Conservation (phyloP, 2,329 filamentous ascomycete genomes). For the Colletotrichum cuscutae region DNA sequence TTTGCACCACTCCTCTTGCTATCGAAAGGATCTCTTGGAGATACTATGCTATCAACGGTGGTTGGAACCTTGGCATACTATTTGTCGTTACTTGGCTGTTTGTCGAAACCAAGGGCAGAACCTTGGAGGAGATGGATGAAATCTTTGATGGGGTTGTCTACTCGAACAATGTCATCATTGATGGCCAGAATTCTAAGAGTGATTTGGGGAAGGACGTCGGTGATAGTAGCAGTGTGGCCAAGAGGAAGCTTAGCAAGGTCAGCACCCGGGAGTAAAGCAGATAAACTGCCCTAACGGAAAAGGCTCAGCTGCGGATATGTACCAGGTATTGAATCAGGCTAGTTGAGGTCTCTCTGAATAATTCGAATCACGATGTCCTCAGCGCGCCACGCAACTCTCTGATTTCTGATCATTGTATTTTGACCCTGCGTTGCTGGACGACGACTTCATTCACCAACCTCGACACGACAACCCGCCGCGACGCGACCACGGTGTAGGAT, state of each 20-base stretch:
- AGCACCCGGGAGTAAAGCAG: neutral
- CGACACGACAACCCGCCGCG: neutral
- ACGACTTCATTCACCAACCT: neutral
- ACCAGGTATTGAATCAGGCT: neutral
- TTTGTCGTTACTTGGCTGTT: neutral
- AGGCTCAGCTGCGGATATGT: neutral
- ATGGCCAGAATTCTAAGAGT: neutral
- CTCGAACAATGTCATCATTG: neutral
- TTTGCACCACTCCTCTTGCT: constrained; percentile 2
- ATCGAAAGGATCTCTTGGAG: constrained; percentile 4
- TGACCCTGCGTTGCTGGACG: neutral
- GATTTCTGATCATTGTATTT: neutral
- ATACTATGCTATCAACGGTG: neutral
- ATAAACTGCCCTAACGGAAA: neutral
- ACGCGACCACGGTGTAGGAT: neutral
- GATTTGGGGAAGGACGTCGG: neutral
- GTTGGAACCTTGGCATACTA: neutral
- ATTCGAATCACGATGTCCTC: neutral
- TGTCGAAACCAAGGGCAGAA: neutral
- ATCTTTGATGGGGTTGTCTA: neutral
- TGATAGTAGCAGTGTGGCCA: neutral
- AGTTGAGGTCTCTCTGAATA: too few species aligned
- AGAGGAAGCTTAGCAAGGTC: neutral
- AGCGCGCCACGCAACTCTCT: neutral
- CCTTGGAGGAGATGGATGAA: neutral